Evolutionary conservation across 306 rosid species (phyloP), one percentile per base, ranked within the genome.

Genomic region (Lupinus albus): DNA sequence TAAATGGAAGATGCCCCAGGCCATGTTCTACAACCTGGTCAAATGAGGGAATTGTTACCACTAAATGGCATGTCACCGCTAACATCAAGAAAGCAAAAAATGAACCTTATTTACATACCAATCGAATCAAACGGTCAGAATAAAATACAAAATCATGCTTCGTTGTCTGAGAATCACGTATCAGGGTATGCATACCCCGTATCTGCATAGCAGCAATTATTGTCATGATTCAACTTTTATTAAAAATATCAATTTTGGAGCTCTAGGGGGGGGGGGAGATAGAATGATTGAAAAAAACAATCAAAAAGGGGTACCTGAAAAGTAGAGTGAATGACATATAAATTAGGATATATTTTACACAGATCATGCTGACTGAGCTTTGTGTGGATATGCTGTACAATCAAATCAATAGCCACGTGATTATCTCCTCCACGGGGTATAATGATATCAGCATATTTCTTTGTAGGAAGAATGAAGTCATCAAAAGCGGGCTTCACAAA

Each of bases 371-470:
- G 99, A 63, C 99, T 97, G 76, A 93, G 97, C 86, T 93, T 93
- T 17, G 97, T 91, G 51, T 92, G 88, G 63, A 94, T 94, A 77
- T 94, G 99, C 64, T 94, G 97, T 66, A 94, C 99, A 71, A 94
- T 94, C 78, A 94, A 88, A 84, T 94, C 99, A 65, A 94, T 84
- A 20, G 99, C 97, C 50, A 94, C 96, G 71, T 91, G 99, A 77
- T 94, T 94, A 74, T 94, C 99, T 61, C 99, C 97, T 61, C 99
- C 99, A 21, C 97, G 93, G 80, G 99, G 99, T 52, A 94, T 94
- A 59, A 94, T 94, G 79, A 94, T 88, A 82, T 94, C 97, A 13
- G 99, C 99, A 77, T 94, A 94, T 84, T 94, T 94, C 85, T 94
- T 94, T 47, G 99, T 91, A 49, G 99, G 97, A 72, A 94, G 95